Evolutionary conservation across 148 eudicot species (phyloP), one percentile per base, ranked within the genome.

Genomic region (Nepenthes mirabilis): DNA sequence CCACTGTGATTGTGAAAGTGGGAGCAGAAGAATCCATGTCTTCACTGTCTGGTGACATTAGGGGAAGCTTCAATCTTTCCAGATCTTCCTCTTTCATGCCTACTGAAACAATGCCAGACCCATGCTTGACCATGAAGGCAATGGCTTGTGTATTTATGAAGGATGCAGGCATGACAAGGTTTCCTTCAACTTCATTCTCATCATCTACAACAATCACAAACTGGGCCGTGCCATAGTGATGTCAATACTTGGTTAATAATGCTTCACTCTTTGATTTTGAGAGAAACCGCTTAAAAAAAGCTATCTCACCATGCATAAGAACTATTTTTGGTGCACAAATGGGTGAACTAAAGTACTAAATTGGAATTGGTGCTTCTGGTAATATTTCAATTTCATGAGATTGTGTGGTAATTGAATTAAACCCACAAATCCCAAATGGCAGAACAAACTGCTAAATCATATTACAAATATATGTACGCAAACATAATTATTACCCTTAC

Each of bases 131-230:
- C 84, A 88, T 72, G 52, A 88, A 88, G 49, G 91, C 89, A 60
- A 88, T 70, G 45, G 79, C 74, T 68, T 65, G 54, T 1, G 83
- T 49, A 67, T 67, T 86, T 36, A 71, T 69, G 53, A 68, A 65
- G 48, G 87, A 80, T 36, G 95, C 98, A 43, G 88, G 87, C 94
- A 93, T 86, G 14, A 83, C 80, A 69, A 93, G 76, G 75, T 84
- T 88, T 54, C 98, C 96, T 79, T 86, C 91, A 1, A 70, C 63
- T 14, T 71, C 84, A 68, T 74, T 71, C 68, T 83, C 90, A 82
- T 93, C 95, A 74, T 80, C 91, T 67, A 83, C 96, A 56, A 88
- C 96, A 65, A 88, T 79, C 79, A 88, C 96, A 80, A 88, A 88
- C 98, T 91, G 75, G 52, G 9, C 55, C 60, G 37, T 57, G 43